Percentiles rank a stretch among this genome's conserved stretches.
Evolutionary conservation across 306 rosid genomes (phyloP).

Genomic region (Prunus persica): DNA sequence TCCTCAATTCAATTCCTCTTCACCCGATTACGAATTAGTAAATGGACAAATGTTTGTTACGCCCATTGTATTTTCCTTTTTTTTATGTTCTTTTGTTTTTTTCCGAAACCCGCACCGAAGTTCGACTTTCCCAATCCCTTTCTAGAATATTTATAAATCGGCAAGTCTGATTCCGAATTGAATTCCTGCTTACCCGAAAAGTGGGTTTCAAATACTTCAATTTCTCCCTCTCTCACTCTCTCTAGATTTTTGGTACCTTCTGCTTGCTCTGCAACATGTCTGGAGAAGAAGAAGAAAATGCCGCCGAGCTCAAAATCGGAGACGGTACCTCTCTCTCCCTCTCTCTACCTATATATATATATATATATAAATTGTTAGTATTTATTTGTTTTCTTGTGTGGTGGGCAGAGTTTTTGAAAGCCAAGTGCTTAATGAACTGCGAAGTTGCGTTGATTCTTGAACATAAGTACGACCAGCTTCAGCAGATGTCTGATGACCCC

Average conservation of each 20-base stretch:
- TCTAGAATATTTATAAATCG: too few relatives aligned
- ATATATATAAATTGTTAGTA: not conserved
- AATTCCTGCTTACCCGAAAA: too few relatives aligned
- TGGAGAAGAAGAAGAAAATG: constrained; percentile 95
- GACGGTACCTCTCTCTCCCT: constrained; percentile 47
- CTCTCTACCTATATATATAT: not conserved
- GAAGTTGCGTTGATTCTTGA: constrained; percentile 95
- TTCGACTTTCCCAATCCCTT: too few relatives aligned
- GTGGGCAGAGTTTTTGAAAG: constrained; percentile 79
- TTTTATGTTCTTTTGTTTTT: too few relatives aligned
- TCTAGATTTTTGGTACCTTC: not conserved
- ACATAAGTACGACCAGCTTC: constrained; percentile 95
- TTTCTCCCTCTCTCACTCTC: not conserved
- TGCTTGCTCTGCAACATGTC: constrained; percentile 47
- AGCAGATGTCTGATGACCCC: constrained; percentile 88
- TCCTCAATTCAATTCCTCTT: too few relatives aligned
- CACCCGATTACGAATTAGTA: too few relatives aligned
- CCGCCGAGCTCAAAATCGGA: constrained; percentile 95
- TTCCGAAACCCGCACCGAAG: too few relatives aligned
- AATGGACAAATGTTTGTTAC: too few relatives aligned
- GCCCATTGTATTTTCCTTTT: too few relatives aligned
- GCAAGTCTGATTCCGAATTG: too few relatives aligned
- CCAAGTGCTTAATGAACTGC: constrained; percentile 95
- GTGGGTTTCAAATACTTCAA: too few relatives aligned
- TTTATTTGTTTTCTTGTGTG: not conserved